A percentile compares a stretch with the other conserved stretches of the same genome.
These are phyloP conservation scores for Cladosporium velox DNA, from an alignment of 2,329 filamentous ascomycete genomes.

Conservation along the genomic window DNA sequence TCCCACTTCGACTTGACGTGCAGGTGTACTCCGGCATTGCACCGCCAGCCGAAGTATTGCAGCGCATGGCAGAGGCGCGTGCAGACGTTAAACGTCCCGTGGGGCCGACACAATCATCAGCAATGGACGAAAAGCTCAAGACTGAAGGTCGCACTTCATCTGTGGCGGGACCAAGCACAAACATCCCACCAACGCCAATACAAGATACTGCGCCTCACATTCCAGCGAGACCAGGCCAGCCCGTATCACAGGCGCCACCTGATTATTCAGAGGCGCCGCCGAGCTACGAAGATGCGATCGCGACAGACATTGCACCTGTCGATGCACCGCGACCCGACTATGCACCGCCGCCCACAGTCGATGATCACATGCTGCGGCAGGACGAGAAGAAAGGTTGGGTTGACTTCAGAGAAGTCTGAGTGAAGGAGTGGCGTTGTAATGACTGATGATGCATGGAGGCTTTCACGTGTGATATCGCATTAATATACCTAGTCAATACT, in stretches of 20 bases:
- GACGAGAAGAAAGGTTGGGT: slow-evolving; percentile 21
- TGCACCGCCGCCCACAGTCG: slow-evolving; percentile 42
- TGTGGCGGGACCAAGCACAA: slow-evolving; percentile 11
- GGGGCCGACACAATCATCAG: background rate
- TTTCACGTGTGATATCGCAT: background rate
- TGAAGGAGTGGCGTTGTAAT: background rate
- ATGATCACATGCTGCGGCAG: slow-evolving; percentile 28
- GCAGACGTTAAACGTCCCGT: slow-evolving; percentile 25
- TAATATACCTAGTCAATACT: background rate
- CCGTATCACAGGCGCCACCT: slow-evolving; percentile 5
- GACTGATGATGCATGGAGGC: background rate
- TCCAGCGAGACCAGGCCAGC: slow-evolving; percentile 17
- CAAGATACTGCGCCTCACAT: slow-evolving; percentile 5
- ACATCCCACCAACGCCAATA: background rate
- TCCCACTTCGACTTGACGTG: slow-evolving; percentile 77
- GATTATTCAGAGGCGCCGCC: slow-evolving; percentile 77
- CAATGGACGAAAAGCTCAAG: slow-evolving; percentile 29
- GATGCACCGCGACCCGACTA: slow-evolving; percentile 72
- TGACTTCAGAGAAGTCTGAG: slow-evolving; percentile 15
- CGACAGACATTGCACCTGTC: slow-evolving; percentile 72
- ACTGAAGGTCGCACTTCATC: slow-evolving; percentile 28
- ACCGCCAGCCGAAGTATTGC: slow-evolving; percentile 74
- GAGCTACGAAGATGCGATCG: slow-evolving; percentile 92
- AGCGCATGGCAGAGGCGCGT: slow-evolving; percentile 56
- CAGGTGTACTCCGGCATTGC: slow-evolving; percentile 85